phyloP scores from a whole-genome alignment of 768 basidiomycete species.

The Lactarius pseudohatsudake region DNA sequence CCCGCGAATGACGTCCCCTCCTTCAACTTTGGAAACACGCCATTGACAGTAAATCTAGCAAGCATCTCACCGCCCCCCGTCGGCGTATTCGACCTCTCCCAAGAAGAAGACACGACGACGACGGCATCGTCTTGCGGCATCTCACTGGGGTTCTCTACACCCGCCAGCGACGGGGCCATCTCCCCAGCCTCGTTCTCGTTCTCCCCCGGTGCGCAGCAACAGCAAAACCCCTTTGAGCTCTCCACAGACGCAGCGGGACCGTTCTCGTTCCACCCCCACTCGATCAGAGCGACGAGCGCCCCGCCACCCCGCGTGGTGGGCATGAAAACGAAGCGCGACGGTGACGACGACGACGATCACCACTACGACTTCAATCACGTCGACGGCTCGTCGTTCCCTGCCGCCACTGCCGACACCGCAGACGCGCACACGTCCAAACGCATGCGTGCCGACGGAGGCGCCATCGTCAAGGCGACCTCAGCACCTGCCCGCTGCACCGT shows the following conservation, averaged over 20 bases:
- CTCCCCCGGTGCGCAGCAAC: not conserved
- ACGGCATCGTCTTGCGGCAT: not conserved
- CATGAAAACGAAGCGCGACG: constrained; percentile 5
- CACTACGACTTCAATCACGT: not conserved
- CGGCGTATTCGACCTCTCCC: not conserved
- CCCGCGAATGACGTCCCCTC: not conserved
- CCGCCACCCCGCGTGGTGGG: not conserved
- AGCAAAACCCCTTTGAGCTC: not conserved
- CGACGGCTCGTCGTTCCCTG: not conserved
- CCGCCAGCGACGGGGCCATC: not conserved
- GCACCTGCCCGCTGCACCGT: constrained; percentile 3
- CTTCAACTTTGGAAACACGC: not conserved
- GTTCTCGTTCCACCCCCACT: constrained; percentile 1
- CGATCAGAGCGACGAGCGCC: not conserved
- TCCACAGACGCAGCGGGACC: not conserved
- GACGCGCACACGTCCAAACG: not conserved
- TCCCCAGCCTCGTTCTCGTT: not conserved
- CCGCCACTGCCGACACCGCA: not conserved
- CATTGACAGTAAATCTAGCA: not conserved
- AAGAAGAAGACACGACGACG: not conserved
- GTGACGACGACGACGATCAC: not conserved
- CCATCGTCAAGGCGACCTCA: not conserved
- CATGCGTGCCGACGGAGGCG: not conserved
- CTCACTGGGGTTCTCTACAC: not conserved
- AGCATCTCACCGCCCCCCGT: not conserved